These are phyloP conservation scores for Aspergillus baeticus DNA, from an alignment of 495 filamentous ascomycete genomes.

Conservation along the genomic window DNA sequence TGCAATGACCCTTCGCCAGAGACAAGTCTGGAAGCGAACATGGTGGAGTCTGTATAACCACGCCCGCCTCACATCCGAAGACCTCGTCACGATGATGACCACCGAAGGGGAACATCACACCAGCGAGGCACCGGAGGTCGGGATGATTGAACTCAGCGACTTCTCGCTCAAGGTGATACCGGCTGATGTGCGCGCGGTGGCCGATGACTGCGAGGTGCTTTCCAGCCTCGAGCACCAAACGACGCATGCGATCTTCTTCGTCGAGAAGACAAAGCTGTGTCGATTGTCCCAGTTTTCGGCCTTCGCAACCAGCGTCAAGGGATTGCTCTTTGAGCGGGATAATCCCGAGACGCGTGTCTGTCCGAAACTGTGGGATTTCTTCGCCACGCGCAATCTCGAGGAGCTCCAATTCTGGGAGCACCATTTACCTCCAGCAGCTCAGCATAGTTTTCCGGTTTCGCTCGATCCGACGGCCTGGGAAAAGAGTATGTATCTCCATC, in stretches of 20 bases:
- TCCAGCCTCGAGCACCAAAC: background rate
- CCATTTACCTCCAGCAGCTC: background rate
- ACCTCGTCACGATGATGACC: slow-evolving; percentile 7
- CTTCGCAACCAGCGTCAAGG: background rate
- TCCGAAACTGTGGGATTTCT: background rate
- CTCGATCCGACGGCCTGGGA: background rate
- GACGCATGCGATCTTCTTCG: background rate
- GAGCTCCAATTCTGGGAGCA: background rate
- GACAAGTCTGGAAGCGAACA: slow-evolving; percentile 5
- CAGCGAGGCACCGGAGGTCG: background rate
- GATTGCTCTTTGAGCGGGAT: background rate
- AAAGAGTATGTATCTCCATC: slow-evolving; percentile 6
- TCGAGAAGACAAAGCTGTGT: slow-evolving; percentile 13
- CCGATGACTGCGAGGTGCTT: slow-evolving; percentile 6
- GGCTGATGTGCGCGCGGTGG: background rate
- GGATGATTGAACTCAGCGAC: background rate
- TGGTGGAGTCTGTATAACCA: slow-evolving; percentile 14
- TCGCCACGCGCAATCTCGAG: background rate
- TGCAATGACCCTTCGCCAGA: background rate
- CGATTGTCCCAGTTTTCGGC: background rate
- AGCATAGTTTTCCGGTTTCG: background rate
- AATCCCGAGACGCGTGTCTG: background rate
- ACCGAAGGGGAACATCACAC: slow-evolving; percentile 4
- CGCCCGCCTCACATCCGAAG: slow-evolving; percentile 7
- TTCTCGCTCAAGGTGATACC: background rate